A percentile compares a stretch with the other conserved stretches of the same genome.
Evolutionary conservation across 177 flowering plant species (phyloP).

Genomic region (Vitis hybrid): DNA sequence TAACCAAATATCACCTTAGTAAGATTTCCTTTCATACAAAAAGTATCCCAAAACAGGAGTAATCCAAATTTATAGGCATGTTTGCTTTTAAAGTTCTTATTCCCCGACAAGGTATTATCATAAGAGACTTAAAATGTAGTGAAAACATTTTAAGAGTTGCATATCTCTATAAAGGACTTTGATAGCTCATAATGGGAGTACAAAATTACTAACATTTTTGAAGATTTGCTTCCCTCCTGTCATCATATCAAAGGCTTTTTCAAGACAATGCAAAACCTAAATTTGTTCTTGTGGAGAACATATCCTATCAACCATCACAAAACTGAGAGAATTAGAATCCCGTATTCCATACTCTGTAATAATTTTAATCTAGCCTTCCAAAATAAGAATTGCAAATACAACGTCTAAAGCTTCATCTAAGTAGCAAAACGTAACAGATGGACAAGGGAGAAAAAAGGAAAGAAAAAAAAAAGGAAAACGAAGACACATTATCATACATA

Average conservation of each 20-base stretch:
- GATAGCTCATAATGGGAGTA: too few species aligned
- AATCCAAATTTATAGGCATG: too few species aligned
- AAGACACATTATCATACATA: constrained; percentile 14
- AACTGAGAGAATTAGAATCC: neutral
- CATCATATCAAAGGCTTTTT: neutral
- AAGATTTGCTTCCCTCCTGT: neutral
- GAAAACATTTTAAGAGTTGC: neutral
- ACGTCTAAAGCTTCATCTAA: constrained; percentile 8
- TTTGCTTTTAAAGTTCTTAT: neutral
- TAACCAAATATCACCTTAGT: too few species aligned
- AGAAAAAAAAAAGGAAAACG: too few species aligned
- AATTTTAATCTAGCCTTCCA: constrained; percentile 5
- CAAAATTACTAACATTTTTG: neutral
- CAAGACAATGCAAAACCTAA: too few species aligned
- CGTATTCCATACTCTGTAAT: constrained; percentile 9
- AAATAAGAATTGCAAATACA: constrained; percentile 14
- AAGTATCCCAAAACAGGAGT: too few species aligned
- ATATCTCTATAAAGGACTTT: neutral
- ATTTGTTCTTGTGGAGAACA: neutral
- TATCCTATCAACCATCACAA: neutral
- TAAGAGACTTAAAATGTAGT: neutral
- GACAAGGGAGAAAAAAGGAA: neutral
- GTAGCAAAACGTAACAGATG: neutral
- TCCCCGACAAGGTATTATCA: neutral
- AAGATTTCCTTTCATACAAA: too few species aligned